Evolutionary conservation across 768 basidiomycete genomes (phyloP).

Genomic region (Boletus speciosus): DNA sequence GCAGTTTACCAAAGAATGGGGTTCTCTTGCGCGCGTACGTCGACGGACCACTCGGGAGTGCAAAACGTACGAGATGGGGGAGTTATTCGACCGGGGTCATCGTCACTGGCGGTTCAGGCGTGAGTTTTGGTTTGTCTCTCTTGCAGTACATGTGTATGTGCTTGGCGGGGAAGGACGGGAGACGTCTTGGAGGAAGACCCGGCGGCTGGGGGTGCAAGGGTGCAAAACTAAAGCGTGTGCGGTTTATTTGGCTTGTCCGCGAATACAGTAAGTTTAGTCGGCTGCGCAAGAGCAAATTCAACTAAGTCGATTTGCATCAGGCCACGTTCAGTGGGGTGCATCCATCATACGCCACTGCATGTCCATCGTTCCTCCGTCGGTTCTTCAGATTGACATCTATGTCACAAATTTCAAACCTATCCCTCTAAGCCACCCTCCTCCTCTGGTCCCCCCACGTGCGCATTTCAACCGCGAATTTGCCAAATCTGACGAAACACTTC

Average conservation of each 20-base stretch:
- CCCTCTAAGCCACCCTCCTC: conserved; percentile 8
- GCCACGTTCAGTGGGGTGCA: conserved; percentile 77
- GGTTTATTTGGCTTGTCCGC: conserved; percentile 75
- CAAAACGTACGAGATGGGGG: conserved; percentile 56
- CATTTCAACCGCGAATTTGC: conserved; percentile 5
- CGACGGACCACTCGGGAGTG: conserved; percentile 70
- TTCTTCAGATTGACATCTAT: conserved; percentile 68
- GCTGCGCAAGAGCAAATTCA: neutral
- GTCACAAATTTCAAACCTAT: conserved; percentile 57
- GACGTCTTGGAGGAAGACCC: conserved; percentile 42
- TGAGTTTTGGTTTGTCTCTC: conserved; percentile 66
- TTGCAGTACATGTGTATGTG: conserved; percentile 61
- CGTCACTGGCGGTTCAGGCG: conserved; percentile 70
- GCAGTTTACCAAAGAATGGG: conserved; percentile 39
- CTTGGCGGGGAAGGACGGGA: conserved; percentile 53
- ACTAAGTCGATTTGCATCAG: conserved; percentile 31
- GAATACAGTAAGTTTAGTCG: conserved; percentile 58
- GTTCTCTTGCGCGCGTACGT: conserved; percentile 54
- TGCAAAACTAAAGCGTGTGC: conserved; percentile 49
- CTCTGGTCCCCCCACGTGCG: conserved; percentile 13
- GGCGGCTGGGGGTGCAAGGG: conserved; percentile 42
- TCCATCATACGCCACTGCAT: conserved; percentile 60
- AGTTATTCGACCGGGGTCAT: conserved; percentile 57
- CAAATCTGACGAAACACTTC: conserved; percentile 24
- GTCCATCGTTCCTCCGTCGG: conserved; percentile 44